Evolutionary conservation across 495 filamentous ascomycete species (phyloP), one percentile per base, ranked within the genome.

Genomic region (Lophiostoma macrostomum): DNA sequence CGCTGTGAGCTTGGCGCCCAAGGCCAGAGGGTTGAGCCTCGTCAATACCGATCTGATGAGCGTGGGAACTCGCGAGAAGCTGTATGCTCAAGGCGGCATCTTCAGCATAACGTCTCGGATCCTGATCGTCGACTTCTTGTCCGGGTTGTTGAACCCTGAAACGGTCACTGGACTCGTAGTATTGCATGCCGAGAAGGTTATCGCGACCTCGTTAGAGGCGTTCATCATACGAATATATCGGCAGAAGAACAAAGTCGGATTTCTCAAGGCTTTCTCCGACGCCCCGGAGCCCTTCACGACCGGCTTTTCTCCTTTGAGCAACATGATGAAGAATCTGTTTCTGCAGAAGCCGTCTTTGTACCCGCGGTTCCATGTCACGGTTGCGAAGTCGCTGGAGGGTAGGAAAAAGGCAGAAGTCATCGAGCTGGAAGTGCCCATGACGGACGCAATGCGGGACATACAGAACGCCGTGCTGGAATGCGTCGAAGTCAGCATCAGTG

Each of bases 21-120:
- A 85, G 57, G 88, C 88, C 18, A 80, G 89, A 57, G 94, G 94
- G 1, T 72, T 98, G 61, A 91, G 82, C 53, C 76, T 95, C 24
- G 90, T 98, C 64, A 96, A 96, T 70, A 97, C 93, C 4, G 93
- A 98, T 69, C 82, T 82, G 65, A 90, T 91, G 69, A 90, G 82
- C 55, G 90, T 98, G 5, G 80, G 79, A 1, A 83, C 85, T 51
- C 76, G 91, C 61, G 88, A 96, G 71, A 91, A 88, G 69, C 83
- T 96, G 73, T 98, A 98, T 72, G 71, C 80, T 1, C 75, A 82
- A 51, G 93, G 93, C 22, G 93, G 93, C 44, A 87, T 97, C 66
- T 87, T 96, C 71, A 96, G 91, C 77, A 85, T 97, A 63, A 98
- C 93, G 24, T 95, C 89, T 30, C 87, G 91, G 60, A 98, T 98